These are phyloP conservation scores for Carex kokanica DNA, from an alignment of 176 grass and related monocot genomes.

Conservation along the genomic window DNA sequence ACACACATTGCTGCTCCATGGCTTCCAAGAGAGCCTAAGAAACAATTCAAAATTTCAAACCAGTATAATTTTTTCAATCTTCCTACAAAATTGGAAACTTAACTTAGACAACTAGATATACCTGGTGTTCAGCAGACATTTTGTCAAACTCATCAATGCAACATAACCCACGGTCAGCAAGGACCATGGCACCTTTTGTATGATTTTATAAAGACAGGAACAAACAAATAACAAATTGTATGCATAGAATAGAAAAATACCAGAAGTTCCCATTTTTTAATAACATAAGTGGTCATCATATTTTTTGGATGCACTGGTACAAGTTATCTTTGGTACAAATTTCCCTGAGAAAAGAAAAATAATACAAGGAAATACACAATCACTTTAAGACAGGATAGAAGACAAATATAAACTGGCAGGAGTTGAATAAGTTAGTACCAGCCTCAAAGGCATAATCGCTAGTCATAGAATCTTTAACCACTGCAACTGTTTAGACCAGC, in stretches of 20 bases:
- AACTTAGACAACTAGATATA: slow-evolving; percentile 16
- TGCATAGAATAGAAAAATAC: not conserved
- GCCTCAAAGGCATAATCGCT: slow-evolving; percentile 96
- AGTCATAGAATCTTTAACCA: slow-evolving; percentile 96
- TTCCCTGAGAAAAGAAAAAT: not conserved
- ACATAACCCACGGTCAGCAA: slow-evolving; percentile 90
- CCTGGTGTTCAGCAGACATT: slow-evolving; percentile 94
- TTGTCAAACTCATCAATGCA: slow-evolving; percentile 98
- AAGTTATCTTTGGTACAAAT: not conserved
- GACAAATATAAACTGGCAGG: not conserved
- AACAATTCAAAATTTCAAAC: slow-evolving; percentile 42
- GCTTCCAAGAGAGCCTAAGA: slow-evolving; percentile 90
- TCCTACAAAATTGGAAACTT: slow-evolving; percentile 10
- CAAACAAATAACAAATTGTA: not conserved
- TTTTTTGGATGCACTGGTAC: not conserved
- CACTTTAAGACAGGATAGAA: not conserved
- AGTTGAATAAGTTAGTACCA: slow-evolving; percentile 42
- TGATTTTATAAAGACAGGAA: not conserved
- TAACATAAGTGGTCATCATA: not conserved
- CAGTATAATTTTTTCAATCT: slow-evolving; percentile 20
- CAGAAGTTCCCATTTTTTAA: not conserved
- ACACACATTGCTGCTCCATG: slow-evolving; percentile 99
- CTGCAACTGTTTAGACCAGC: slow-evolving; percentile 96
- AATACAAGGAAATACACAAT: slow-evolving; percentile 17
- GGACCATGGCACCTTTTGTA: slow-evolving; percentile 80